Base-by-base conservation (phyloP, 140 eudicot genomes). In the Bidens hawaiensis region DNA sequence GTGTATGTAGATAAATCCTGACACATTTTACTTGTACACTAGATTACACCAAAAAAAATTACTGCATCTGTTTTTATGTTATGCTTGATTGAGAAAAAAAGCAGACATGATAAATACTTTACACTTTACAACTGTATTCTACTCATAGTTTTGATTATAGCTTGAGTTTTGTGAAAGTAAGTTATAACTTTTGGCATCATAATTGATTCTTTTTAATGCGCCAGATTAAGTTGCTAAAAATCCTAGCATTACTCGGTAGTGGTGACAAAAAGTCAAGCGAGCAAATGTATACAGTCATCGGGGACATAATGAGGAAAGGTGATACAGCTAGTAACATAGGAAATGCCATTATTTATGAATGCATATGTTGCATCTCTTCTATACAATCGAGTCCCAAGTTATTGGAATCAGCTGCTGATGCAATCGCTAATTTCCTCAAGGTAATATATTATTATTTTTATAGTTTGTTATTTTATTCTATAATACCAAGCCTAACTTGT, bases 211-310 rank as follows among this genome's bases (percentile, higher is more conserved):
- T 50, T 63, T 71, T 23, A 26, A 19, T 52, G 60, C 58, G 74
- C 93, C 95, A 94, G 99, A 94, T 94, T 67, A 94, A 85, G 56
- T 74, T 94, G 78, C 82, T 94, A 69, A 94, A 94, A 73, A 85
- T 83, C 60, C 73, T 94, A 49, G 81, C 94, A 27, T 61, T 94
- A 67, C 86, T 94, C 30, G 99, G 99, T 56, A 83, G 74, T 38
- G 99, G 97, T 40, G 97, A 94, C 88, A 94, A 88, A 65, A 84
- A 79, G 56, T 79, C 97, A 38, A 88, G 99, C 69, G 99, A 83
- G 64, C 97, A 88, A 45, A 94, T 94, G 95, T 94, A 85, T 69
- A 94, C 95, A 4, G 94, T 94, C 70, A 75, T 94, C 2, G 84
- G 95, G 59, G 99, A 94, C 76, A 83, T 94, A 64, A 88, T 94